Evolutionary conservation across 1,284 basidiomycete genomes (phyloP).

Genomic region (Ganoderma sinense): DNA sequence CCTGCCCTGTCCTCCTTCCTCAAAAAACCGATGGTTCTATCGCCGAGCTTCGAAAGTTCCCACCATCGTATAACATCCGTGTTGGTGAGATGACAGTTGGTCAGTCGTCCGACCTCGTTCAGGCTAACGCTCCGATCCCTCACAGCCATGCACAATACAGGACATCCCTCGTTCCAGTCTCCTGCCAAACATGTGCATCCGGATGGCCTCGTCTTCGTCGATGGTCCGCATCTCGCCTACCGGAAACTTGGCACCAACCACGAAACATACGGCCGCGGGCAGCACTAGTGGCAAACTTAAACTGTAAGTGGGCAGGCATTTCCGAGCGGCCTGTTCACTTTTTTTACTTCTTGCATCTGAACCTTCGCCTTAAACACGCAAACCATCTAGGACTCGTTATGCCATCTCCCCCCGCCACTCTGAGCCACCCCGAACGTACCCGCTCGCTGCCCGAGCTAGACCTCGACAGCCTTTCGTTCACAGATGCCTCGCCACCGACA

Average conservation of each 20-base stretch:
- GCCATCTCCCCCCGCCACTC: background rate
- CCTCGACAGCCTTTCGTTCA: background rate
- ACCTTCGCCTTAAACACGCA: background rate
- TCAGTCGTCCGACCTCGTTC: background rate
- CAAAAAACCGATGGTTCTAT: conserved; percentile 3
- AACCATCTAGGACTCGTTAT: background rate
- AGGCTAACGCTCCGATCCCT: conserved; percentile 1
- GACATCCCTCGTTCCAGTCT: background rate
- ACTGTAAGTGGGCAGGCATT: background rate
- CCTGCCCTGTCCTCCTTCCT: background rate
- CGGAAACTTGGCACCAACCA: background rate
- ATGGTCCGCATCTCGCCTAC: background rate
- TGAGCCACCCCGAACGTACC: background rate
- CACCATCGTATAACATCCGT: conserved; percentile 9
- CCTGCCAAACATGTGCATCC: background rate
- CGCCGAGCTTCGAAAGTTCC: conserved; percentile 4
- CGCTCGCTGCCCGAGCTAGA: conserved; percentile 1
- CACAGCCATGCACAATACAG: conserved; percentile 2
- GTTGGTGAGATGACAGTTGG: conserved; percentile 4
- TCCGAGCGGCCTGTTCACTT: background rate
- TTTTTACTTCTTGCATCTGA: background rate
- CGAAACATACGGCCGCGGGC: background rate
- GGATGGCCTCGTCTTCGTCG: background rate
- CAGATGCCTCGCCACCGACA: background rate
- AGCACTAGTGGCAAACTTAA: background rate